Conservation (phyloP, 2,329 filamentous ascomycete genomes). For the Thielaviopsis ethacetica region DNA sequence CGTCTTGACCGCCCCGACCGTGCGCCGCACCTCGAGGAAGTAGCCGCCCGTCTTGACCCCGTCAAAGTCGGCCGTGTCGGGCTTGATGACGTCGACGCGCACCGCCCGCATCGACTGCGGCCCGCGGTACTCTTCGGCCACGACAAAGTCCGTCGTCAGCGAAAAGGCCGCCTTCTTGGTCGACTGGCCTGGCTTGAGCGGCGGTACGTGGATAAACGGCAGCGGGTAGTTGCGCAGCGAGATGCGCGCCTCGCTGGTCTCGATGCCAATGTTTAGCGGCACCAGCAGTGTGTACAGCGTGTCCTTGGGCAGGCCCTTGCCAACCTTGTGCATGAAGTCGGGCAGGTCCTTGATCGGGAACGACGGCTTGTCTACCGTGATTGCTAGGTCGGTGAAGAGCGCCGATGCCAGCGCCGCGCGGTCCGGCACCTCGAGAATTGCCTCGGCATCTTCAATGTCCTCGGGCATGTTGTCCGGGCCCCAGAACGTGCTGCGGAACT, state of each 20-base stretch:
- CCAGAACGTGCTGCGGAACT: slow-evolving; percentile 66
- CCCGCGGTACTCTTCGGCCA: slow-evolving; percentile 83
- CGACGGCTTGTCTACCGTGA: slow-evolving; percentile 80
- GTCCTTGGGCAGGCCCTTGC: slow-evolving; percentile 89
- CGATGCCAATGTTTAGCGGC: slow-evolving; percentile 76
- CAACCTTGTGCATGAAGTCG: slow-evolving; percentile 69
- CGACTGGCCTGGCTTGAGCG: slow-evolving; percentile 64
- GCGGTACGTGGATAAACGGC: slow-evolving; percentile 77
- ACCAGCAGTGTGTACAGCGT: slow-evolving; percentile 83
- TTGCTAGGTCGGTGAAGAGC: slow-evolving; percentile 67
- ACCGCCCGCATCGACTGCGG: slow-evolving; percentile 65
- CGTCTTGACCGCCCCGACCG: slow-evolving; percentile 87
- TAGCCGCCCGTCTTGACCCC: slow-evolving; percentile 36
- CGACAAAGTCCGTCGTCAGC: slow-evolving; percentile 78
- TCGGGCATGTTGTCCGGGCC: slow-evolving; percentile 67
- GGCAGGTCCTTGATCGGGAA: slow-evolving; percentile 73
- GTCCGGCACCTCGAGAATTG: slow-evolving; percentile 69
- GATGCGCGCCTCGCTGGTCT: slow-evolving; percentile 80
- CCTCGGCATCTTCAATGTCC: slow-evolving; percentile 68
- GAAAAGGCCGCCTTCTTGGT: slow-evolving; percentile 66
- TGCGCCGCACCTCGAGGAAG: slow-evolving; percentile 72
- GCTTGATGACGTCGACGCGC: slow-evolving; percentile 69
- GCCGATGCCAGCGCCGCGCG: slow-evolving; percentile 70
- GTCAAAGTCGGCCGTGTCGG: slow-evolving; percentile 19
- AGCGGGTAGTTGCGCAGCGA: slow-evolving; percentile 85